These are phyloP conservation scores for Inonotus obliquus DNA, from an alignment of 1,284 basidiomycete genomes.

Conservation along the genomic window DNA sequence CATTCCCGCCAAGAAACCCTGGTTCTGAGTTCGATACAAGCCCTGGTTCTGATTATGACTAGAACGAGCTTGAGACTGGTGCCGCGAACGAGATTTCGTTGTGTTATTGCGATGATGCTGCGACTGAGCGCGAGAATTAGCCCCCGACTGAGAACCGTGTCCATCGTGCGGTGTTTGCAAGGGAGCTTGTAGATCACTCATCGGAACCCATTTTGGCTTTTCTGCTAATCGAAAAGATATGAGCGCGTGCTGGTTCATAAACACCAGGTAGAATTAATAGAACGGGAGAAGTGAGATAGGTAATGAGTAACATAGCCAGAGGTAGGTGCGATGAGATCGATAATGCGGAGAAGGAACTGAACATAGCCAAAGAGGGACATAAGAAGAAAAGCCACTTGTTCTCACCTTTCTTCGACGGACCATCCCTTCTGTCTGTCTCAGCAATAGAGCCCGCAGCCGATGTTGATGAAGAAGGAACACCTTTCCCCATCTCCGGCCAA, in stretches of 20 bases:
- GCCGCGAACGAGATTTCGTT: conserved; percentile 14
- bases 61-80: conserved; percentile 15
- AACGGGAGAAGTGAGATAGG: neutral
- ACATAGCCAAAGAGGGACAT: neutral
- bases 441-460: conserved; percentile 20
- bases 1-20: neutral
- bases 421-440: conserved; percentile 25
- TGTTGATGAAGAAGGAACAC: conserved; percentile 16
- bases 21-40: neutral
- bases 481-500: conserved; percentile 47
- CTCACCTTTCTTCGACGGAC: neutral
- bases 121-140: conserved; percentile 20
- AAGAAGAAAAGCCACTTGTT: neutral
- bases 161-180: conserved; percentile 52
- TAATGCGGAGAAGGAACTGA: neutral
- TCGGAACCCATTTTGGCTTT: conserved; percentile 56
- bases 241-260: neutral
- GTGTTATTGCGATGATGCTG: conserved; percentile 14
- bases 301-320: neutral
- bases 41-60: neutral
- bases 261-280: neutral
- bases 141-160: conserved; percentile 25
- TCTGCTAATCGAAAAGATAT: conserved; percentile 34
- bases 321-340: neutral
- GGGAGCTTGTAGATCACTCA: conserved; percentile 43